Evolutionary conservation across 2,329 filamentous ascomycete genomes (phyloP), one percentile per base, ranked within the genome.

Genomic region (Aspergillus proliferans): DNA sequence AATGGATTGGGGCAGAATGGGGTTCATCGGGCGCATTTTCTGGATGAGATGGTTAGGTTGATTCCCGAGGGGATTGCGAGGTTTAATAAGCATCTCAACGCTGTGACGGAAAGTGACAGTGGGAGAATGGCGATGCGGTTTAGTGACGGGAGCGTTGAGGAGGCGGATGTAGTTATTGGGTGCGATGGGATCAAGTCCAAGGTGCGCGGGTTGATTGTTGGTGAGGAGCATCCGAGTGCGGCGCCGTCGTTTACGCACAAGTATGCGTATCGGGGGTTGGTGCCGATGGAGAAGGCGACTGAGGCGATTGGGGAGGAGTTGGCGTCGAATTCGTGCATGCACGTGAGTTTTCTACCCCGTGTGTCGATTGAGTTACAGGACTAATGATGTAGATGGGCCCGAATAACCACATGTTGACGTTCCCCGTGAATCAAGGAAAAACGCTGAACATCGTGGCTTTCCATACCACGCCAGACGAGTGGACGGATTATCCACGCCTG

Each of bases 111-210:
- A 42, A 30, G 51, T 7, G 33, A n/a, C 1, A 50, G 56, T 18
- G 62, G 48, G 55, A 64, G 56, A 47, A 74, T 56, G 3, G 53
- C 61, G 4, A 57, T 77, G 33, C 59, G 58, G 18, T 78, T 78
- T 46, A 56, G 64, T 14, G 75, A 78, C 52, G 74, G 74, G 0
- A 64, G 63, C 6, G 62, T 61, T 1, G 69, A 68, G 2, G 62
- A 71, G 41, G 69, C 74, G 12, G 70, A 71, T 53, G 64, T 68
- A 45, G 68, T 76, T 0, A 66, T 77, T 45, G 74, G 74, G 3
- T 73, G 71, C 47, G 76, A 78, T 53, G 76, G 76, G 2, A 72
- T 78, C 53, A 75, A 75, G 58, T 77, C 74, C 4, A 66, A 68
- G 28, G 71, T 76, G 4, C 66, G 78, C 22, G 52, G 68, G 33